Base-by-base conservation (phyloP, 257 asterid genomes). In the Ligustrum vulgare region DNA sequence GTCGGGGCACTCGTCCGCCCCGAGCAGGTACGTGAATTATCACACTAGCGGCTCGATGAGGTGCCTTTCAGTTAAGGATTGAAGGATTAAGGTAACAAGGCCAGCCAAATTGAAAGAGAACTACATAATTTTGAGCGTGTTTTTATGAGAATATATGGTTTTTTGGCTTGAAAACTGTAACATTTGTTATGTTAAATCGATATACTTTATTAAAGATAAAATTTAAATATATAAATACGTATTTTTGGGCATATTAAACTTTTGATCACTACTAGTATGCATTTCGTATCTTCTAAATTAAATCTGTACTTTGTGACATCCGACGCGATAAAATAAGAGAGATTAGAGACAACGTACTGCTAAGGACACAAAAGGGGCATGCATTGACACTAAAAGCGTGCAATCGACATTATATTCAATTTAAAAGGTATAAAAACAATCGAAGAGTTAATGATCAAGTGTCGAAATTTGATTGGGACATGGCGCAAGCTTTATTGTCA, bases 11-110 rank as follows among this genome's bases (percentile, higher is more conserved):
- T 85, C 98, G 5, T 93, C 98, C 0, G 97, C 91, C 5, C 98
- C 98, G 1, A 91, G 97, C 74, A 93, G 96, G 5, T 87, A 65
- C 64, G 96, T 88, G 36, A 93, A 93, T 45, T 85, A 81, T 25
- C 88, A 86, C 16, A 75, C 86, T 6, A 80, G 86, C 6, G 91
- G 93, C 15, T 80, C 89, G 8, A 72, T 56, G 20, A 74, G 83
- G 43, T 92, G 97, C 77, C 12, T 31, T 3, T 49, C 88, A 2
- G 82, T 62, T 78, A 67, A 25, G 35, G 33, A 69, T 23, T 41
- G 73, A 69, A 69, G 62, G 60, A n/a, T 41, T 69, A 2, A 39
- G 23, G 32, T 41, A 47, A 23, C 7, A 6, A 4, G 12, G 25
- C 63, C 28, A 54, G 28, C 23, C 23, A n/a, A 54, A 25, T 54